A percentile compares a stretch with the other conserved stretches of the same genome.
Conservation (phyloP, 176 grass and related monocot species). For the Raddia distichophylla region DNA sequence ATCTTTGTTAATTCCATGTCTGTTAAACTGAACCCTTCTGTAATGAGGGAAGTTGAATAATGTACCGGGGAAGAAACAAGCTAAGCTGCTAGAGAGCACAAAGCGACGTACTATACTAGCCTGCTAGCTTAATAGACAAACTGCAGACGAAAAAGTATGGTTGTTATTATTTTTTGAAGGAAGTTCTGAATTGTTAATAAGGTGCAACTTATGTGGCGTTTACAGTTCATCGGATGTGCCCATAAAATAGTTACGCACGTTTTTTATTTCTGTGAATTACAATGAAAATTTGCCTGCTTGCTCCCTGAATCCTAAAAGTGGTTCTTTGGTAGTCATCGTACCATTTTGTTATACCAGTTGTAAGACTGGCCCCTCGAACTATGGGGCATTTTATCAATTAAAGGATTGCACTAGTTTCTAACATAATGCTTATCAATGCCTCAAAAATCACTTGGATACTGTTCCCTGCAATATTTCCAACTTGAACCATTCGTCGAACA, state of each 20-base stretch:
- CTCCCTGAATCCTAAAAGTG: not conserved
- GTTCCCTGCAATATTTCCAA: too few relatives aligned
- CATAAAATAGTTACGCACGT: constrained; percentile 39
- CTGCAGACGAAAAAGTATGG: not conserved
- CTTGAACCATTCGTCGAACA: too few relatives aligned
- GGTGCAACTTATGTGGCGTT: not conserved
- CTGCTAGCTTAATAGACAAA: not conserved
- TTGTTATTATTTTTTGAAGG: not conserved
- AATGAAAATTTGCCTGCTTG: not conserved
- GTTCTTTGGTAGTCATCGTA: not conserved
- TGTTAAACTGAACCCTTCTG: constrained; percentile 7
- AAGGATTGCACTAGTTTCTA: too few relatives aligned
- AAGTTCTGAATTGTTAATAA: not conserved
- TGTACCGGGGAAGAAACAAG: not conserved
- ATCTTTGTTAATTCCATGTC: constrained; percentile 9
- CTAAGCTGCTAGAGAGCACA: not conserved
- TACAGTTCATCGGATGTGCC: constrained; percentile 15
- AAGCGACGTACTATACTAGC: not conserved
- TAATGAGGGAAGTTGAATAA: not conserved
- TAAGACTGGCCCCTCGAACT: too few relatives aligned
- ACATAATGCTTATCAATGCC: too few relatives aligned
- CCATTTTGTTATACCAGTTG: not conserved
- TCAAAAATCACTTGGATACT: too few relatives aligned
- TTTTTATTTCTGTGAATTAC: not conserved
- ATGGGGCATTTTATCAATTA: too few relatives aligned